phyloP scores from a whole-genome alignment of 306 rosid genomes.

The Pyrus pyrifolia region DNA sequence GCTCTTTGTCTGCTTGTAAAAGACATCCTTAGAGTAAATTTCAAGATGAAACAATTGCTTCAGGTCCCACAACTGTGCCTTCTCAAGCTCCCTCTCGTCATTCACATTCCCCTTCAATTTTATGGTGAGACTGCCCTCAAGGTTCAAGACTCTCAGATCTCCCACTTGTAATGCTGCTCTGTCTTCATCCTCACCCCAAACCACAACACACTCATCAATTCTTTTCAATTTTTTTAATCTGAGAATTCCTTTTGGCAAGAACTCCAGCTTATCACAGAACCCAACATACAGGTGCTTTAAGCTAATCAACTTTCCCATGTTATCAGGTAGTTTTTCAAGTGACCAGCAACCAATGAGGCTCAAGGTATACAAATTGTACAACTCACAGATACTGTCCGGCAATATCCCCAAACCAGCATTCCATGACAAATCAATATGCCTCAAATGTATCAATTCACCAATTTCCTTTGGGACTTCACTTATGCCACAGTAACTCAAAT shows the following conservation, averaged over 20 bases:
- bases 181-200: too few species aligned
- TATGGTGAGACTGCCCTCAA: too few species aligned
- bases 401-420: too few species aligned
- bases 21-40: fast-evolving
- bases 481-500: too few species aligned
- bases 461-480: background rate
- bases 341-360: background rate
- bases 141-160: background rate
- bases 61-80: background rate
- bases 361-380: background rate
- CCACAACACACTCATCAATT: too few species aligned
- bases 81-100: background rate
- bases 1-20: too few species aligned
- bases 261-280: background rate
- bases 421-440: background rate
- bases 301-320: too few species aligned
- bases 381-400: too few species aligned
- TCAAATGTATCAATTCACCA: background rate
- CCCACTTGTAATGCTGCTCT: background rate
- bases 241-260: too few species aligned
- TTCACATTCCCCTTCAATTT: background rate
- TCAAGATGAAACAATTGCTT: background rate
- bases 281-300: too few species aligned
- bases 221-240: too few species aligned
- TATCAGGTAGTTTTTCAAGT: background rate